phyloP scores from a whole-genome alignment of 164 flowering plant genomes.

The Piper longum region DNA sequence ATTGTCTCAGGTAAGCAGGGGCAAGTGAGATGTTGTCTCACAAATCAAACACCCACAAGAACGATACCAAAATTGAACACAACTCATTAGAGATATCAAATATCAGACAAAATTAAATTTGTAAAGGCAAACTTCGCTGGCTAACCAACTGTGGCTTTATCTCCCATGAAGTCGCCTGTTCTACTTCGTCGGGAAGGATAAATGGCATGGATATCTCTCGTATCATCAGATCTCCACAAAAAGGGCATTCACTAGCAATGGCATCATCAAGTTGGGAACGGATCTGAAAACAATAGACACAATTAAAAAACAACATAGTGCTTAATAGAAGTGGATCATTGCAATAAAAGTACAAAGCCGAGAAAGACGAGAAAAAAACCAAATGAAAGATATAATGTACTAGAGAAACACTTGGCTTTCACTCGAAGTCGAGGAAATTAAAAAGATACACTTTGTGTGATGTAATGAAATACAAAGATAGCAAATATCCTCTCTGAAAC shows the following conservation, averaged over 20 bases:
- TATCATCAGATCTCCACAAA: slow-evolving; percentile 95
- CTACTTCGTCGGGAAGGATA: slow-evolving; percentile 49
- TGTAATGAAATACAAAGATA: no score
- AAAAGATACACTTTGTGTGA: no score
- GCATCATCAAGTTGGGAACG: slow-evolving; percentile 94
- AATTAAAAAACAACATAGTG: background rate
- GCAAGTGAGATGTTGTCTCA: no score
- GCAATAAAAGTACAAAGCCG: background rate
- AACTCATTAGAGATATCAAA: no score
- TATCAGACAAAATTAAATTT: slow-evolving; percentile 20
- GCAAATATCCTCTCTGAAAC: background rate
- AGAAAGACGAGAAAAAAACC: background rate
- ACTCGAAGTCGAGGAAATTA: background rate
- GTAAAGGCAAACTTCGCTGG: slow-evolving; percentile 53
- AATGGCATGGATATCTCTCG: slow-evolving; percentile 81
- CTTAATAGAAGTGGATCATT: background rate
- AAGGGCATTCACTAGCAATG: slow-evolving; percentile 96
- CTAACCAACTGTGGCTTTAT: slow-evolving; percentile 36
- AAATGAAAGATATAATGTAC: background rate
- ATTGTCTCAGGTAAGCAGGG: no score
- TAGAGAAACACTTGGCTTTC: background rate
- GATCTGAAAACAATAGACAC: slow-evolving; percentile 24
- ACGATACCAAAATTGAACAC: no score
- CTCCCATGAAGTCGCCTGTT: slow-evolving; percentile 66
- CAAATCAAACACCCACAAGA: no score